These are phyloP conservation scores for Mucor velutinosus DNA, from an alignment of 371 early-diverging fungal genomes.

Conservation along the genomic window DNA sequence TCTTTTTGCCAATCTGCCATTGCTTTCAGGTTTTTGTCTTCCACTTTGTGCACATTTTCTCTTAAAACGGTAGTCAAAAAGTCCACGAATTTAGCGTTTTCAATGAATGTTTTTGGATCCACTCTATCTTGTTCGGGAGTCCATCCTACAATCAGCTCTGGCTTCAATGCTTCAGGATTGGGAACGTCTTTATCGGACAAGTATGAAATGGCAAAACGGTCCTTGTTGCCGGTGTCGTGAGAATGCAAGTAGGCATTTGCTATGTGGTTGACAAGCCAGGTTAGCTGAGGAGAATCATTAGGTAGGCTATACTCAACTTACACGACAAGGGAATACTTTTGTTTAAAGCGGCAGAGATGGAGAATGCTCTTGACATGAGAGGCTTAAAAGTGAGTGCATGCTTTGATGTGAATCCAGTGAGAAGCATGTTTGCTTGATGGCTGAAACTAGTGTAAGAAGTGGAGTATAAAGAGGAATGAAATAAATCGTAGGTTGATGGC, in stretches of 20 bases:
- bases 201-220: slow-evolving; percentile 21
- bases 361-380: not conserved
- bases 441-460: not conserved
- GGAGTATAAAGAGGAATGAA: not conserved
- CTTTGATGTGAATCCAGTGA: not conserved
- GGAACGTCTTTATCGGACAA: slow-evolving; percentile 12
- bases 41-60: slow-evolving; percentile 40
- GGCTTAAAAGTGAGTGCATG: not conserved
- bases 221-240: slow-evolving; percentile 3
- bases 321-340: slow-evolving; percentile 6
- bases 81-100: slow-evolving; percentile 42
- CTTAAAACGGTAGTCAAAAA: slow-evolving; percentile 42
- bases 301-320: not conserved
- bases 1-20: slow-evolving; percentile 58
- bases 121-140: slow-evolving; percentile 25
- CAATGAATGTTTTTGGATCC: slow-evolving; percentile 42
- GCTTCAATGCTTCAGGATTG: slow-evolving; percentile 1
- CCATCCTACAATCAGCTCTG: slow-evolving; percentile 49
- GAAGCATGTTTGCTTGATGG: not conserved
- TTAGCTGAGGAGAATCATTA: not conserved
- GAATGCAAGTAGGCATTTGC: slow-evolving; percentile 14
- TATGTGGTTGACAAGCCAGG: not conserved
- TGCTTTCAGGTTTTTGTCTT: slow-evolving; percentile 47
- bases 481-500: not conserved
- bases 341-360: not conserved